A percentile compares a stretch with the other conserved stretches of the same genome.
Evolutionary conservation across 495 filamentous ascomycete species (phyloP).

Genomic region (Penicillium salamii): DNA sequence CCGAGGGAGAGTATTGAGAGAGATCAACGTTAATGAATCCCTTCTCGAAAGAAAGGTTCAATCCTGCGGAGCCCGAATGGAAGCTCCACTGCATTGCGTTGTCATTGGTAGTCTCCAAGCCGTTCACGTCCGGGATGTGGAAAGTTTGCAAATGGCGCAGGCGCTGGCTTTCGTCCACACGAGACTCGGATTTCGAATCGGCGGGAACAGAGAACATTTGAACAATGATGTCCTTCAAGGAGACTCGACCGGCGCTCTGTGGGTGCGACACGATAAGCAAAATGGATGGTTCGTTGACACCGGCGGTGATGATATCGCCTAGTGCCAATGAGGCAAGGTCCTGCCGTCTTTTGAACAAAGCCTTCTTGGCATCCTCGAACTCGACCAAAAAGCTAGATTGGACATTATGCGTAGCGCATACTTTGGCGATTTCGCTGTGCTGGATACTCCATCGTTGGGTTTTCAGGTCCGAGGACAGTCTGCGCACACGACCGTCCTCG

Average conservation of each 20-base stretch:
- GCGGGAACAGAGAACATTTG: slow-evolving; percentile 45
- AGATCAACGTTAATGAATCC: slow-evolving; percentile 46
- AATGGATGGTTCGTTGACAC: slow-evolving; percentile 34
- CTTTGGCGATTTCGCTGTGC: slow-evolving; percentile 37
- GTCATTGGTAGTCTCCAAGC: slow-evolving; percentile 22
- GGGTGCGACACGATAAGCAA: slow-evolving; percentile 43
- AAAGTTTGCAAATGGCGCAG: slow-evolving; percentile 40
- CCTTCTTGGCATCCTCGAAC: slow-evolving; percentile 45
- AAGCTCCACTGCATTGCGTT: slow-evolving; percentile 41
- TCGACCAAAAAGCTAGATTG: slow-evolving; percentile 42
- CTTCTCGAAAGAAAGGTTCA: slow-evolving; percentile 42
- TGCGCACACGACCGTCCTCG: slow-evolving; percentile 39
- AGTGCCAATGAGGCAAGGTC: slow-evolving; percentile 41
- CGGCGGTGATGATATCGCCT: slow-evolving; percentile 26
- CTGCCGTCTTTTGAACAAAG: slow-evolving; percentile 42
- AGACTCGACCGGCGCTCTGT: slow-evolving; percentile 23
- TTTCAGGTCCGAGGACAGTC: slow-evolving; percentile 39
- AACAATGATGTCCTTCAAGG: slow-evolving; percentile 35
- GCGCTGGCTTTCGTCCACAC: slow-evolving; percentile 29
- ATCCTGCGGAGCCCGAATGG: slow-evolving; percentile 41
- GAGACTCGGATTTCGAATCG: slow-evolving; percentile 6
- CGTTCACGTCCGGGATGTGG: slow-evolving; percentile 31
- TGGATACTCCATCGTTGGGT: slow-evolving; percentile 42
- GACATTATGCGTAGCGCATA: slow-evolving; percentile 29
- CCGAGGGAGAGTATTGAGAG: slow-evolving; percentile 42